A percentile compares a stretch with the other conserved stretches of the same genome.
phyloP scores from a whole-genome alignment of 192 early-diverging fungal genomes.

The Podila horticola region DNA sequence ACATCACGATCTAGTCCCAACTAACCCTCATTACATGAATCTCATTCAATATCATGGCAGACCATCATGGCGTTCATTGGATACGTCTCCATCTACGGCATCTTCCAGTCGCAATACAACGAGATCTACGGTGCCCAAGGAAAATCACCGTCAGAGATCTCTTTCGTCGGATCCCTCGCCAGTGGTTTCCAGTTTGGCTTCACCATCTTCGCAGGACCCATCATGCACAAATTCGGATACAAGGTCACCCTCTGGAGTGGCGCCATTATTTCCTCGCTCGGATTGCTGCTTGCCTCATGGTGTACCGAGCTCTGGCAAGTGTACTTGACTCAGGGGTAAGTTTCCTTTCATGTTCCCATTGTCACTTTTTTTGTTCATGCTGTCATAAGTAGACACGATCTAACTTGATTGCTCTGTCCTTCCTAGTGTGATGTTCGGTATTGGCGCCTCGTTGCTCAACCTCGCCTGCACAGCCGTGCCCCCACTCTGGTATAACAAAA shows the following conservation, averaged over 20 bases:
- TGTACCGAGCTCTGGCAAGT: conserved; percentile 44
- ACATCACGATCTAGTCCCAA: no score
- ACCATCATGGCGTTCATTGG: conserved; percentile 33
- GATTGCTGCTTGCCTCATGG: conserved; percentile 37
- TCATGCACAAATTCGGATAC: conserved; percentile 44
- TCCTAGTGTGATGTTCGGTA: conserved; percentile 53
- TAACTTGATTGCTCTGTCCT: background rate
- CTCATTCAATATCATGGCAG: background rate
- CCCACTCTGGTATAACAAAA: conserved; percentile 50
- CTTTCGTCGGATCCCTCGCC: conserved; percentile 35
- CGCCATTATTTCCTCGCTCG: conserved; percentile 24
- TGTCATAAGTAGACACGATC: background rate
- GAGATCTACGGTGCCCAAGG: conserved; percentile 36
- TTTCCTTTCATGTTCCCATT: background rate
- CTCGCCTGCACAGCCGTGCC: conserved; percentile 43
- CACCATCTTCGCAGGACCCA: conserved; percentile 38
- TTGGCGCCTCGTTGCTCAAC: conserved; percentile 52
- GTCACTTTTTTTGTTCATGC: background rate
- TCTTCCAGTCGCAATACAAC: conserved; percentile 43
- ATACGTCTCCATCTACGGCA: conserved; percentile 44
- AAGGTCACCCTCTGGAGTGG: conserved; percentile 36
- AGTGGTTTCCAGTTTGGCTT: conserved; percentile 44
- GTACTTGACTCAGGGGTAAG: conserved; percentile 25
- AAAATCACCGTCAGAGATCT: conserved; percentile 21
- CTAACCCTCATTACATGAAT: no score